phyloP scores from a whole-genome alignment of 2,329 filamentous ascomycete genomes.

The Stemphylium lycopersici region DNA sequence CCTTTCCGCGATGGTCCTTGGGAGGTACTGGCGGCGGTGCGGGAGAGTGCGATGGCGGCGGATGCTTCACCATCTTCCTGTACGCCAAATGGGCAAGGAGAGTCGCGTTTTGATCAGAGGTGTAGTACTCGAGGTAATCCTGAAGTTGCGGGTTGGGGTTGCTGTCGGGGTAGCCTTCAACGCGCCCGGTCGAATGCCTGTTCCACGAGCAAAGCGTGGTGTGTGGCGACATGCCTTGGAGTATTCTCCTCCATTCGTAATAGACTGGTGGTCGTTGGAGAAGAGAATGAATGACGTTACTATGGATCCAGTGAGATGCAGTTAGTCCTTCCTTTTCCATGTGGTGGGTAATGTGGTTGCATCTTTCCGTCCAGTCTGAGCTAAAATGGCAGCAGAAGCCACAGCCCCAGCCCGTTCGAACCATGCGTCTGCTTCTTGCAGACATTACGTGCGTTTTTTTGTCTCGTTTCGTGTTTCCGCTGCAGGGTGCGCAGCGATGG shows the following conservation, averaged over 20 bases:
- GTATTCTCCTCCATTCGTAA: constrained; percentile 57
- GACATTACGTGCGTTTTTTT: constrained; percentile 57
- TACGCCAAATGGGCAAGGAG: constrained; percentile 33
- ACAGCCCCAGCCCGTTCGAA: constrained; percentile 68
- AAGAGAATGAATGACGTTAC: constrained; percentile 68
- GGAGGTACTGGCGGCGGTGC: constrained; percentile 19
- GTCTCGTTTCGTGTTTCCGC: constrained; percentile 50
- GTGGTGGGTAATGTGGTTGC: constrained; percentile 69
- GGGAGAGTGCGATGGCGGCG: constrained; percentile 8
- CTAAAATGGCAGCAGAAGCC: constrained; percentile 70
- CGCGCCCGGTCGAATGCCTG: constrained; percentile 29
- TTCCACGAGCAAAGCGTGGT: constrained; percentile 32
- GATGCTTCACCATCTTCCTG: constrained; percentile 18
- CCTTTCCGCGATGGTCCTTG: constrained; percentile 12
- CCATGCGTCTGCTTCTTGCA: constrained; percentile 24
- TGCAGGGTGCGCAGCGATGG: constrained; percentile 61
- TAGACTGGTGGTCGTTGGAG: constrained; percentile 66
- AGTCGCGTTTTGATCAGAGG: constrained; percentile 18
- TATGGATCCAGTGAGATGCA: constrained; percentile 69
- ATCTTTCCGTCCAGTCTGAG: constrained; percentile 65
- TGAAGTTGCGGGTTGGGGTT: constrained; percentile 29
- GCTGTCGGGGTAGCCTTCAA: constrained; percentile 39
- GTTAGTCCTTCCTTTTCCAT: constrained; percentile 61
- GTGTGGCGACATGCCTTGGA: constrained; percentile 23
- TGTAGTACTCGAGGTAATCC: constrained; percentile 39